These are phyloP conservation scores for Clitopilus passeckerianus DNA, from an alignment of 768 basidiomycete species.

Conservation along the genomic window DNA sequence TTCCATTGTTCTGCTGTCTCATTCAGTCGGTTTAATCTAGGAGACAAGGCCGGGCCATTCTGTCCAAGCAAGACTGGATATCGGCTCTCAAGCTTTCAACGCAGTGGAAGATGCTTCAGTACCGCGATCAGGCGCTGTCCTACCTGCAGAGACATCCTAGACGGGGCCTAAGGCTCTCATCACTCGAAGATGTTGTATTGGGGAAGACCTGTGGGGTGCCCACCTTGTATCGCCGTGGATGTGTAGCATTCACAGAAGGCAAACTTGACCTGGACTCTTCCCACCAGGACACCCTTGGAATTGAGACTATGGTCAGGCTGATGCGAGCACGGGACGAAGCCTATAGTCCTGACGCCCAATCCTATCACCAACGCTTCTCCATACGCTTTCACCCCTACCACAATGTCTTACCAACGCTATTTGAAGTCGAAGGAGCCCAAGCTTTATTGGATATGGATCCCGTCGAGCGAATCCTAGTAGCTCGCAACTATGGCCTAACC, in stretches of 20 bases:
- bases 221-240: background rate
- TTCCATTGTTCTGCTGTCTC: too few species aligned
- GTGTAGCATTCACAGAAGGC: background rate
- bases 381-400: background rate
- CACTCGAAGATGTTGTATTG: background rate
- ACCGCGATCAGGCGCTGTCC: slow-evolving; percentile 3
- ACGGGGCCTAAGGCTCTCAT: background rate
- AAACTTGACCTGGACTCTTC: background rate
- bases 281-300: background rate
- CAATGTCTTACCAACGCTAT: background rate
- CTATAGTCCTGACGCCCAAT: background rate
- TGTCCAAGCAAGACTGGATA: slow-evolving; percentile 2
- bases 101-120: slow-evolving; percentile 7
- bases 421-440: background rate
- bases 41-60: too few species aligned
- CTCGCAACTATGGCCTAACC: background rate
- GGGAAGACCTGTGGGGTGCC: background rate
- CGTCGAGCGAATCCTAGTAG: background rate
- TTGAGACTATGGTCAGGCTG: background rate
- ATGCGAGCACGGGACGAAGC: background rate
- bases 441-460: background rate
- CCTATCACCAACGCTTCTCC: background rate
- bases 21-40: too few species aligned
- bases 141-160: background rate
- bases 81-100: slow-evolving; percentile 8